Conservation (phyloP, 106 monocot species). For the Dendrobium huoshanense region DNA sequence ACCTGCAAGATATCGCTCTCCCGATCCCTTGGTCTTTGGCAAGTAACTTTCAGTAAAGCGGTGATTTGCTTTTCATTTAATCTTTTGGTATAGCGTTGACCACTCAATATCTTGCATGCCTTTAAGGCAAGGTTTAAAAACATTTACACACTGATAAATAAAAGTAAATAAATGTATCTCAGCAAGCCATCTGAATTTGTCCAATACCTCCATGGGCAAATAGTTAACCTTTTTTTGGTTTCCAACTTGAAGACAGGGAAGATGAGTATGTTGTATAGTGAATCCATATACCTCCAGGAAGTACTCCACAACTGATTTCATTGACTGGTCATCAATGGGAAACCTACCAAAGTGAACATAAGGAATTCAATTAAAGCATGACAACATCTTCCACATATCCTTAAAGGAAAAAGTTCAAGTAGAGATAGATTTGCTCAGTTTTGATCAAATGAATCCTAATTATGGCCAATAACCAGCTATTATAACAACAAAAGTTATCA, state of each 20-base stretch:
- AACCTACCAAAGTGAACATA: conserved; percentile 31
- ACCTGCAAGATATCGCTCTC: conserved; percentile 81
- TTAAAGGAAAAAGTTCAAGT: neutral
- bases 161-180: neutral
- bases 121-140: conserved; percentile 12
- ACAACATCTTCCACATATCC: neutral
- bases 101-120: conserved; percentile 96
- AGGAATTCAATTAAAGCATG: neutral
- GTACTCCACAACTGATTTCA: conserved; percentile 84
- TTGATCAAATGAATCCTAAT: neutral
- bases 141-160: neutral
- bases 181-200: neutral
- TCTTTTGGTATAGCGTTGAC: conserved; percentile 93
- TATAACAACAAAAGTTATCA: neutral
- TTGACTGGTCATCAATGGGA: conserved; percentile 69
- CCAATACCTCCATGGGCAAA: conserved; percentile 89
- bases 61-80: conserved; percentile 97
- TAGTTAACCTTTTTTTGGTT: conserved; percentile 86
- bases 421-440: conserved; percentile 1
- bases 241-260: conserved; percentile 90
- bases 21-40: conserved; percentile 73
- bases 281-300: conserved; percentile 82
- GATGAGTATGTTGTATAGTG: conserved; percentile 63
- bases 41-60: conserved; percentile 79
- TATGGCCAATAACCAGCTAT: neutral